Evolutionary conservation across 2,329 filamentous ascomycete genomes (phyloP).

Genomic region (Sphaerulina populicola): DNA sequence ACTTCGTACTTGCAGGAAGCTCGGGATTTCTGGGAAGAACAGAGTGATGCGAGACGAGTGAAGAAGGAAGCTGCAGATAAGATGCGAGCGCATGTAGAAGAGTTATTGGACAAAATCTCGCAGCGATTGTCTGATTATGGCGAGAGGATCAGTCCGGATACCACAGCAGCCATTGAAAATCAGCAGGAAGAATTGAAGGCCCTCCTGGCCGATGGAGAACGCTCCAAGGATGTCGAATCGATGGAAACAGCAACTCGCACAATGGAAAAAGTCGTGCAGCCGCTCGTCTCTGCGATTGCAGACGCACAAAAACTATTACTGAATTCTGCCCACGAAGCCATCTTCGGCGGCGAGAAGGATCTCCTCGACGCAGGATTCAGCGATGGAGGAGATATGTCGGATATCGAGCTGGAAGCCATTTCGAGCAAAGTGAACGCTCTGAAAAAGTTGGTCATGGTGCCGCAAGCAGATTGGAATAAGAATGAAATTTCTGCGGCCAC

Average conservation of each 20-base stretch:
- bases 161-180: constrained; percentile 26
- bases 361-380: constrained; percentile 20
- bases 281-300: constrained; percentile 22
- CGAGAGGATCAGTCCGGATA: constrained; percentile 23
- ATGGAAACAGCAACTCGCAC: constrained; percentile 19
- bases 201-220: constrained; percentile 20
- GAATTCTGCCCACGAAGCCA: constrained; percentile 32
- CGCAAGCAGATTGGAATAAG: constrained; percentile 29
- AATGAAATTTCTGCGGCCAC: constrained; percentile 27
- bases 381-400: constrained; percentile 1
- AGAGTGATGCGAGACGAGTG: constrained; percentile 22
- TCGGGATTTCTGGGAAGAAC: constrained; percentile 33
- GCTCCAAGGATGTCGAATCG: constrained; percentile 17
- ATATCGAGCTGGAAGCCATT: constrained; percentile 21
- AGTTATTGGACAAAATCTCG: constrained; percentile 24
- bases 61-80: constrained; percentile 20
- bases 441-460: constrained; percentile 29
- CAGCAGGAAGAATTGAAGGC: constrained; percentile 25
- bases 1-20: constrained; percentile 34
- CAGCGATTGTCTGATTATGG: constrained; percentile 25
- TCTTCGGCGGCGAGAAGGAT: constrained; percentile 32
- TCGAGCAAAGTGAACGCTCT: constrained; percentile 23
- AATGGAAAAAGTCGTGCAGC: constrained; percentile 21
- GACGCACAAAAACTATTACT: constrained; percentile 27
- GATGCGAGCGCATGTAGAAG: constrained; percentile 20